Conservation (phyloP, 192 early-diverging fungal species). For the Dissophora ornata region DNA sequence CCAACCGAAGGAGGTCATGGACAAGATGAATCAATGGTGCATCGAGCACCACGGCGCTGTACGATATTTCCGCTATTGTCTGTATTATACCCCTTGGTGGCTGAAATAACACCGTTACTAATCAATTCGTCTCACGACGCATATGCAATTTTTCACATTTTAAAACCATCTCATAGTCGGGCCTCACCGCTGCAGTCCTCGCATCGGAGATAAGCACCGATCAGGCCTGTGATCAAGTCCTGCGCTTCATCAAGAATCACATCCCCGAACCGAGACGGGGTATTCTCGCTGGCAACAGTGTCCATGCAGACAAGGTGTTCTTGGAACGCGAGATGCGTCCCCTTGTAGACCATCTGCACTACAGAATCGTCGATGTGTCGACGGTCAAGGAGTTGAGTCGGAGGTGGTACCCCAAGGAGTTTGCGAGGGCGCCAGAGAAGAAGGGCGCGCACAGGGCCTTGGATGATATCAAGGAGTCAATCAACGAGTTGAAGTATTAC, state of each 20-base stretch:
- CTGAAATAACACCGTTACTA: neutral
- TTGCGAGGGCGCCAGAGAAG: slow-evolving; percentile 70
- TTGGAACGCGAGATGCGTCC: slow-evolving; percentile 83
- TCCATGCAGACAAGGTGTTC: slow-evolving; percentile 92
- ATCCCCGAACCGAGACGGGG: slow-evolving; percentile 69
- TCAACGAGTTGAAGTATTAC: slow-evolving; percentile 89
- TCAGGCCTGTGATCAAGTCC: slow-evolving; percentile 77
- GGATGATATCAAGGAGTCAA: slow-evolving; percentile 94
- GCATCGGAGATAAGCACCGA: slow-evolving; percentile 70
- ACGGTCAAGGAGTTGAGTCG: slow-evolving; percentile 89
- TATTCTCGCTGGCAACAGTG: slow-evolving; percentile 91
- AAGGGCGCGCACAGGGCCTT: slow-evolving; percentile 77
- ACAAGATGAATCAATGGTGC: slow-evolving; percentile 94
- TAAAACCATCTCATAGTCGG: slow-evolving; percentile 62
- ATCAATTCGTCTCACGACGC: too few relatives aligned
- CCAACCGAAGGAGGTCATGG: slow-evolving; percentile 79
- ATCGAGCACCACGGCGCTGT: slow-evolving; percentile 84
- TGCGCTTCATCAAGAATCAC: slow-evolving; percentile 80
- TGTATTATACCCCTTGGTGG: neutral
- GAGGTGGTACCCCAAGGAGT: slow-evolving; percentile 78
- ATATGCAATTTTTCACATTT: neutral
- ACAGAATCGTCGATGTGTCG: slow-evolving; percentile 90
- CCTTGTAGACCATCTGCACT: slow-evolving; percentile 81
- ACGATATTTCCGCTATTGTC: slow-evolving; percentile 25
- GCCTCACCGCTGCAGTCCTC: slow-evolving; percentile 81